Conservation (phyloP, 257 asterid genomes). For the Perilla frutescens region DNA sequence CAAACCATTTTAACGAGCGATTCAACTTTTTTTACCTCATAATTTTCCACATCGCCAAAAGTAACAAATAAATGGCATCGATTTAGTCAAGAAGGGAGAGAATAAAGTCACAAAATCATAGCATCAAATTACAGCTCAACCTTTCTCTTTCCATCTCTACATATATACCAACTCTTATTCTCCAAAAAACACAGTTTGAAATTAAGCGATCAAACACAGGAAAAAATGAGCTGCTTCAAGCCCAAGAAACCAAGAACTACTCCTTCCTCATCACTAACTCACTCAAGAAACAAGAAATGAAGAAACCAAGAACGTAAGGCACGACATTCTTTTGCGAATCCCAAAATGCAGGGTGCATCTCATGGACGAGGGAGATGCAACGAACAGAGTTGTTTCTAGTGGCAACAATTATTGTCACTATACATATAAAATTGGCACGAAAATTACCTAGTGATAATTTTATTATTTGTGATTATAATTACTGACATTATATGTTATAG, state of each 20-base stretch:
- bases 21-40: neutral
- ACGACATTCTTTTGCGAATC: conserved; percentile 52
- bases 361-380: conserved; percentile 69
- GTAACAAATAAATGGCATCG: conserved; percentile 39
- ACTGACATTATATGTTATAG: too few relatives aligned
- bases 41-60: conserved; percentile 49
- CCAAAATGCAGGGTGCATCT: conserved; percentile 72
- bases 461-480: too few relatives aligned
- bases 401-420: too few relatives aligned
- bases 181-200: conserved; percentile 8
- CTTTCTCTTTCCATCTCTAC: conserved; percentile 27
- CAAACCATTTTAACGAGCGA: too few relatives aligned
- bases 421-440: too few relatives aligned
- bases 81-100: conserved; percentile 49
- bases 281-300: neutral
- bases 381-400: too few relatives aligned
- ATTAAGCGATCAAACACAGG: neutral
- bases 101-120: conserved; percentile 51
- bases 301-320: conserved; percentile 51
- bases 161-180: neutral
- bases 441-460: too few relatives aligned
- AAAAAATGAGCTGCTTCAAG: conserved; percentile 59
- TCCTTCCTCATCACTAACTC: neutral
- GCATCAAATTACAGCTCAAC: conserved; percentile 41
- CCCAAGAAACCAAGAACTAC: conserved; percentile 48